These are phyloP conservation scores for Oryza nivara DNA, from an alignment of 176 grass and related monocot species.

Conservation along the genomic window DNA sequence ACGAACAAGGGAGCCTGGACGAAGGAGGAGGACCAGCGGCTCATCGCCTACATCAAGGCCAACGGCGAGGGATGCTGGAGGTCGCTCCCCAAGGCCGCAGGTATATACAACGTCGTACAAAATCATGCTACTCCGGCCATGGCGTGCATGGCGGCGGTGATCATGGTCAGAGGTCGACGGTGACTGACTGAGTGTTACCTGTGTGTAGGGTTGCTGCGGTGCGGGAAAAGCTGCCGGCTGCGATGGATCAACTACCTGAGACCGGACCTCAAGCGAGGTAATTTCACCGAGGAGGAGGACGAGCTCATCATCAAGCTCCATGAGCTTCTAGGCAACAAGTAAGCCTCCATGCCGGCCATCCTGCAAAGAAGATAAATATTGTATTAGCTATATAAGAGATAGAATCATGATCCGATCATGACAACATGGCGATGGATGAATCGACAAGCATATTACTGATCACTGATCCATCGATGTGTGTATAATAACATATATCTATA, in stretches of 20 bases:
- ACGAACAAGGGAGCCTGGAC: conserved; percentile 99
- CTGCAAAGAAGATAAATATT: not conserved
- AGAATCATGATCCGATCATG: not conserved
- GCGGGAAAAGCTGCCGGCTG: conserved; percentile 93
- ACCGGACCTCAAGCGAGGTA: conserved; percentile 89
- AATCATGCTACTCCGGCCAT: not conserved
- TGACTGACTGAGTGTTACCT: not conserved
- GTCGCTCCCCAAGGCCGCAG: conserved; percentile 89
- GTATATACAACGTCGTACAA: conserved; percentile 17
- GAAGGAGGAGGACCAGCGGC: conserved; percentile 95
- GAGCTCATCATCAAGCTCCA: conserved; percentile 95
- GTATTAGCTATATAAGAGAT: not conserved
- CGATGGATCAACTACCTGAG: conserved; percentile 97
- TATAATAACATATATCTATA: not conserved
- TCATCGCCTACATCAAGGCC: conserved; percentile 86
- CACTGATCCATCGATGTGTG: not conserved
- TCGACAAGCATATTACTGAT: not conserved
- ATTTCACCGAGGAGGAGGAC: conserved; percentile 92
- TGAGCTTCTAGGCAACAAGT: conserved; percentile 91
- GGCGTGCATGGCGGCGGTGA: not conserved
- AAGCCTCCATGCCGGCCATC: not conserved
- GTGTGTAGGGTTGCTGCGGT: conserved; percentile 60
- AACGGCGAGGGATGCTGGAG: conserved; percentile 95
- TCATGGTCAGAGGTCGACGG: too few relatives aligned
- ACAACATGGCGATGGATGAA: not conserved